phyloP scores from a whole-genome alignment of 768 basidiomycete genomes.

The Lentinula boryana region DNA sequence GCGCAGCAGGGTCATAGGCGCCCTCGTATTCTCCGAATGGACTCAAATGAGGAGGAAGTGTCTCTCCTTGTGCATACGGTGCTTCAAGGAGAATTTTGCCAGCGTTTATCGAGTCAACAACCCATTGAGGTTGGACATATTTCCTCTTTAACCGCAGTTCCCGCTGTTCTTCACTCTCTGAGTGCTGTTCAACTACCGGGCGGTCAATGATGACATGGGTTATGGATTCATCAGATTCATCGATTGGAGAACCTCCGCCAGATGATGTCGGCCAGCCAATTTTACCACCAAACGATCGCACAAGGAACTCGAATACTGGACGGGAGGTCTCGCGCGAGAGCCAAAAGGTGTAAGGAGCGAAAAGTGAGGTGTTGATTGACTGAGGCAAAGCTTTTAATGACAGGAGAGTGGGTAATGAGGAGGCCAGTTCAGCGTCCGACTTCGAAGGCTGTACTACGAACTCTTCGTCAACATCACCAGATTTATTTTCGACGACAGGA shows the following conservation, averaged over 20 bases:
- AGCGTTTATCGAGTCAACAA: slow-evolving; percentile 91
- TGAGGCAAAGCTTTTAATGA: slow-evolving; percentile 56
- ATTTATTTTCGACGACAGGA: slow-evolving; percentile 25
- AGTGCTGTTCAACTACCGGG: slow-evolving; percentile 46
- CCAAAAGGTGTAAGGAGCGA: slow-evolving; percentile 86
- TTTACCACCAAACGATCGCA: slow-evolving; percentile 87
- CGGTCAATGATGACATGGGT: slow-evolving; percentile 96
- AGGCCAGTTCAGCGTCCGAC: slow-evolving; percentile 36
- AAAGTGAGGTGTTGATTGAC: slow-evolving; percentile 55
- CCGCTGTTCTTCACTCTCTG: slow-evolving; percentile 52
- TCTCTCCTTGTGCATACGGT: slow-evolving; percentile 77
- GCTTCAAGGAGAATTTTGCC: slow-evolving; percentile 82
- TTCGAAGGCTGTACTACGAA: slow-evolving; percentile 59
- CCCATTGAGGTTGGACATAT: slow-evolving; percentile 96
- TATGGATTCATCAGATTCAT: slow-evolving; percentile 74
- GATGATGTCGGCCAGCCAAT: slow-evolving; percentile 86
- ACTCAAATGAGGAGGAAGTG: slow-evolving; percentile 90
- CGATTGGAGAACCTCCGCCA: slow-evolving; percentile 75
- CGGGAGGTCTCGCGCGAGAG: slow-evolving; percentile 91
- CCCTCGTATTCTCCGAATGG: slow-evolving; percentile 84
- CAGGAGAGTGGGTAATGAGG: slow-evolving; percentile 62
- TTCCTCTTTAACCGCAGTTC: slow-evolving; percentile 65
- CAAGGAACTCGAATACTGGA: slow-evolving; percentile 88
- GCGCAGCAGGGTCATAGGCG: slow-evolving; percentile 62
- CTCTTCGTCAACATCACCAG: slow-evolving; percentile 50